Evolutionary conservation across 2,329 filamentous ascomycete species (phyloP), one percentile per base, ranked within the genome.

Genomic region (Chalara sp.): DNA sequence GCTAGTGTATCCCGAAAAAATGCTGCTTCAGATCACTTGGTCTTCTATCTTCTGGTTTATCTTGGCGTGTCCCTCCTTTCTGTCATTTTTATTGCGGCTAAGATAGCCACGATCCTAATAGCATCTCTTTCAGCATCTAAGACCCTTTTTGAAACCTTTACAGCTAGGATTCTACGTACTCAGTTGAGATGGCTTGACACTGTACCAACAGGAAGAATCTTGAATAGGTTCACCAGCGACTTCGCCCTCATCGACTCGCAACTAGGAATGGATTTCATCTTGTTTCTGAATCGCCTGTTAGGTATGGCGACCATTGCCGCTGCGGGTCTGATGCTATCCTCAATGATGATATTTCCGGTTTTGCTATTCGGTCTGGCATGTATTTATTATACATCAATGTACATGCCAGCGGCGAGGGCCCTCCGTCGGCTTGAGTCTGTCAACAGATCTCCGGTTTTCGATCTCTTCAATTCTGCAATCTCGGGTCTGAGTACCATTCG

Each of bases 151-250:
- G 72, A 79, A 31, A 75, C 76, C 46, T 76, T 89, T 58, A 79
- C 84, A 31, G 80, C 78, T 58, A 73, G 78, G 2, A 75, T 91
- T 6, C 72, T 91, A 6, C 79, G 84, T 12, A 81, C 86, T 5
- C 86, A 84, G 1, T 72, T 90, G 12, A 75, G 85, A 51, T 90
- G 86, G 85, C 73, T 90, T 21, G 87, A 91, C 61, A 89, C 85
- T 0, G 81, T 88, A 0, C 87, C 87, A 0, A 73, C 88, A 1
- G 87, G 87, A 4, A 78, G 86, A 41, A 78, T 90, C 32, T 72
- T 90, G 31, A 90, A 90, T 67, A 77, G 87, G 3, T 87, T 89
- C 64, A 87, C 85, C 0, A 74, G 82, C 3, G 87, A 91, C 65
- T 89, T 90, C 65, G 41, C 40, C 37, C 40, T 46, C 2, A 33